These are phyloP conservation scores for Alloascoidea hylecoeti DNA, from an alignment of 805 yeast species.

Conservation along the genomic window DNA sequence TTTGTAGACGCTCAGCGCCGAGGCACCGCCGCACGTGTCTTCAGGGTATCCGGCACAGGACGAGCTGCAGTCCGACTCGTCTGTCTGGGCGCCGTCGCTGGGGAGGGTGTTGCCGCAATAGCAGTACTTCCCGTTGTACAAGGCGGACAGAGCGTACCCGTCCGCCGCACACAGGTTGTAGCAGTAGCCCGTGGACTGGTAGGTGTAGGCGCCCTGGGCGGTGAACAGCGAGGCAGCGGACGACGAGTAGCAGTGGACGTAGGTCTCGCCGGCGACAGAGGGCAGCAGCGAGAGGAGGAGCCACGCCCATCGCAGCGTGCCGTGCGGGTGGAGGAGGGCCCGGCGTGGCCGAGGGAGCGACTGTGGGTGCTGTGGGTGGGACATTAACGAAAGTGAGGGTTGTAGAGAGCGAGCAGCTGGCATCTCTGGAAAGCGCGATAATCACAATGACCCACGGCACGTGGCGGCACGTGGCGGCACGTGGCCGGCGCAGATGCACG, in stretches of 20 bases:
- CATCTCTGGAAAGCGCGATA: no score
- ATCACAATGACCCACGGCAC: no score
- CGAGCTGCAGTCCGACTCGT: background rate
- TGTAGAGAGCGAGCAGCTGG: no score
- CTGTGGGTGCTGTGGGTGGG: no score
- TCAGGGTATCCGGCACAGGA: background rate
- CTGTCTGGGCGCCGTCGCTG: constrained; percentile 1
- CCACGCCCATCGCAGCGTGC: no score
- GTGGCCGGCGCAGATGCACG: no score
- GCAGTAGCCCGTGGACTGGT: constrained; percentile 1
- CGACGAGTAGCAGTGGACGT: background rate
- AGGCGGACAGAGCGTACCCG: background rate
- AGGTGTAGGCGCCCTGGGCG: constrained; percentile 1
- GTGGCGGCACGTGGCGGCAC: no score
- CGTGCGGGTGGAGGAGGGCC: no score
- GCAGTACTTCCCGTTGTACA: background rate
- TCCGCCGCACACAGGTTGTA: background rate
- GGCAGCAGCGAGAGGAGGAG: no score
- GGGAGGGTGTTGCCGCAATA: background rate
- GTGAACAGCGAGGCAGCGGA: background rate
- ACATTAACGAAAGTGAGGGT: no score
- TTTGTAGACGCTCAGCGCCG: background rate
- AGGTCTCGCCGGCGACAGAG: no score
- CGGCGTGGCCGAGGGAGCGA: no score
- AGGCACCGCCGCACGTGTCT: background rate